phyloP scores from a whole-genome alignment of 169 alveolate species.

The Blepharisma undulans region DNA sequence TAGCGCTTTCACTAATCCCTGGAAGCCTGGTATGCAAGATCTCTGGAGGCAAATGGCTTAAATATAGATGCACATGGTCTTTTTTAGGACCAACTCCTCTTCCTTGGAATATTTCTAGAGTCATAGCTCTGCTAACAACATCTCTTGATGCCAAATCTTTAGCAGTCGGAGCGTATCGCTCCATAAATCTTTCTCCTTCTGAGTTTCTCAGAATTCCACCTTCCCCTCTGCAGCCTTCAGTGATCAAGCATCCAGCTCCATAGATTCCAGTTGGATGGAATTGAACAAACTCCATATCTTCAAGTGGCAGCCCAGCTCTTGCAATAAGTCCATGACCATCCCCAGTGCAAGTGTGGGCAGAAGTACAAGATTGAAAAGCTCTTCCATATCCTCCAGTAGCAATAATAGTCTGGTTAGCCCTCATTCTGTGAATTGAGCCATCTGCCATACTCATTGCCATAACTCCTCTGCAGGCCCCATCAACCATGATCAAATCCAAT shows the following conservation, averaged over 20 bases:
- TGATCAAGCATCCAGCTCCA: slow-evolving; percentile 96
- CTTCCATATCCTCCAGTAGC: slow-evolving; percentile 99
- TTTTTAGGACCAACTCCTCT: slow-evolving; percentile 95
- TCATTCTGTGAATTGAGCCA: slow-evolving; percentile 95
- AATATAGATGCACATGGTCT: slow-evolving; percentile 93
- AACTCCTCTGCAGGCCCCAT: slow-evolving; percentile 92
- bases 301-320: slow-evolving; percentile 94
- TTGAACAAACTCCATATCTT: slow-evolving; percentile 97
- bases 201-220: slow-evolving; percentile 98
- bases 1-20: slow-evolving; percentile 96
- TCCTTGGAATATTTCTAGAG: slow-evolving; percentile 95
- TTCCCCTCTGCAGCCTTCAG: slow-evolving; percentile 99
- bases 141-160: slow-evolving; percentile 98
- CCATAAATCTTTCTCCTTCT: slow-evolving; percentile 96
- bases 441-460: slow-evolving; percentile 94
- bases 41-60: slow-evolving; percentile 93
- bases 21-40: slow-evolving; percentile 94
- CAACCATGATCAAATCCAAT: slow-evolving; percentile 92
- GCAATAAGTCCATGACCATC: slow-evolving; percentile 94
- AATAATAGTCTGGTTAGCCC: slow-evolving; percentile 92
- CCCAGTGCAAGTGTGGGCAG: slow-evolving; percentile 99
- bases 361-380: slow-evolving; percentile 96
- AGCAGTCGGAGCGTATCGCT: slow-evolving; percentile 94
- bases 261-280: slow-evolving; percentile 99
- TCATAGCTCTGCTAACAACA: slow-evolving; percentile 97